Evolutionary conservation across 176 grass and related monocot genomes (phyloP).

Genomic region (Metroxylon sagu): DNA sequence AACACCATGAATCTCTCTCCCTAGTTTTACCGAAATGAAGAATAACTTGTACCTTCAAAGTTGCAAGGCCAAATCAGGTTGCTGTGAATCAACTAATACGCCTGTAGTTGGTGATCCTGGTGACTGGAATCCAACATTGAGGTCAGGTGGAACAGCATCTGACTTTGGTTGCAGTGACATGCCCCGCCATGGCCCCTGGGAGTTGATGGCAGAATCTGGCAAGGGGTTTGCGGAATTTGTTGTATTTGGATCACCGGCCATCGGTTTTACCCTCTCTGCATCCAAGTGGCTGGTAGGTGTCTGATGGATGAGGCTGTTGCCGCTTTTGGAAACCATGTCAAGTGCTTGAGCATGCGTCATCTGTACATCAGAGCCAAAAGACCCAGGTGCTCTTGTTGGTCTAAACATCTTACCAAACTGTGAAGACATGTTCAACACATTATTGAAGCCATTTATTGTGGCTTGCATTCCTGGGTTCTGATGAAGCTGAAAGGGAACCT

Average conservation of each 20-base stretch:
- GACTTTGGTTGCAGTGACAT: neutral
- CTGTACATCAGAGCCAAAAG: slow-evolving; percentile 11
- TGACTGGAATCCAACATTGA: slow-evolving; percentile 29
- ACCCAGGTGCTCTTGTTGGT: neutral
- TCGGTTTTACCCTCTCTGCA: slow-evolving; percentile 1
- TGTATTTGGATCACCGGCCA: neutral
- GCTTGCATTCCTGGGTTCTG: slow-evolving; percentile 12
- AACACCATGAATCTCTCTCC: neutral
- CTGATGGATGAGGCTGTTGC: slow-evolving; percentile 6
- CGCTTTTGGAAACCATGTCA: slow-evolving; percentile 9
- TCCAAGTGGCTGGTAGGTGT: neutral
- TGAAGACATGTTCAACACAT: neutral
- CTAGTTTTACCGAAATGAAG: neutral
- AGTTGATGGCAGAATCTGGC: neutral
- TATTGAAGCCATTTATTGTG: slow-evolving; percentile 4
- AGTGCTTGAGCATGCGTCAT: slow-evolving; percentile 28
- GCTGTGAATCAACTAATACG: slow-evolving; percentile 12
- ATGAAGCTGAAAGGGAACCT: slow-evolving; percentile 2
- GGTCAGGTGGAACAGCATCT: slow-evolving; percentile 20
- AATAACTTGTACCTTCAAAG: slow-evolving; percentile 32
- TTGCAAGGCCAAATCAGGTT: slow-evolving; percentile 41
- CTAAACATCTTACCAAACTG: slow-evolving; percentile 12
- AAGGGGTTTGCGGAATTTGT: neutral
- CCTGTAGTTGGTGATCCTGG: slow-evolving; percentile 16
- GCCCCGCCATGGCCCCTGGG: neutral